phyloP scores from a whole-genome alignment of 306 rosid species.

The Rosa chinensis region DNA sequence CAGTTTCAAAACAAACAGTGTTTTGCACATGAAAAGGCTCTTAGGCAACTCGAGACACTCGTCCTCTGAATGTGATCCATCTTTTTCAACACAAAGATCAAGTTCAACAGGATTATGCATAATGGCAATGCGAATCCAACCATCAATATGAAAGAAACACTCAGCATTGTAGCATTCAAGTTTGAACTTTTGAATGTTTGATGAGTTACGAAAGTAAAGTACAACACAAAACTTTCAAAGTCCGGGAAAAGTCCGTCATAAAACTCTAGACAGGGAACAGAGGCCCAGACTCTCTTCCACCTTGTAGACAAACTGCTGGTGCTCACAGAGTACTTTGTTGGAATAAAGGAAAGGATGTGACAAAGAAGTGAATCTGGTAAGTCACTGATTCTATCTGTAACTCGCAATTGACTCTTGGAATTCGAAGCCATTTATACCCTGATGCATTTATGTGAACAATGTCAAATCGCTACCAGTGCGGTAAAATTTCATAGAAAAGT shows the following conservation, averaged over 20 bases:
- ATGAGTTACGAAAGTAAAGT: neutral
- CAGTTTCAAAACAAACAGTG: neutral
- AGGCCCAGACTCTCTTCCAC: neutral
- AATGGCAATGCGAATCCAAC: neutral
- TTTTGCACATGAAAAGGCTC: neutral
- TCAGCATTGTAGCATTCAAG: neutral
- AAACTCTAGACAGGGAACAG: neutral
- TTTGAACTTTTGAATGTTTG: neutral
- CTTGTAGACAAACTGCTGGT: neutral
- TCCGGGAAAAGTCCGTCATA: neutral
- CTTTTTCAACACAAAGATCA: neutral
- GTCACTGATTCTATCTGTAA: neutral
- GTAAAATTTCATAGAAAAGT: neutral
- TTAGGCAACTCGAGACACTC: neutral
- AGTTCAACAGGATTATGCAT: neutral
- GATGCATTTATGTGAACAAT: neutral
- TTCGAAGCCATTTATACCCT: neutral
- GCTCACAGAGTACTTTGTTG: neutral
- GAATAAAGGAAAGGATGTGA: slow-evolving; percentile 3
- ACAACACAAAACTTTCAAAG: neutral
- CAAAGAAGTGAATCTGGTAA: slow-evolving; percentile 4
- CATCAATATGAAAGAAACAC: neutral
- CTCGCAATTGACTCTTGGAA: neutral
- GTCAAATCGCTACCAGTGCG: neutral
- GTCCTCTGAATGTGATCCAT: neutral